These are phyloP conservation scores for Leishmania lainsoni DNA, from an alignment of 208 protist genomes.

Conservation along the genomic window DNA sequence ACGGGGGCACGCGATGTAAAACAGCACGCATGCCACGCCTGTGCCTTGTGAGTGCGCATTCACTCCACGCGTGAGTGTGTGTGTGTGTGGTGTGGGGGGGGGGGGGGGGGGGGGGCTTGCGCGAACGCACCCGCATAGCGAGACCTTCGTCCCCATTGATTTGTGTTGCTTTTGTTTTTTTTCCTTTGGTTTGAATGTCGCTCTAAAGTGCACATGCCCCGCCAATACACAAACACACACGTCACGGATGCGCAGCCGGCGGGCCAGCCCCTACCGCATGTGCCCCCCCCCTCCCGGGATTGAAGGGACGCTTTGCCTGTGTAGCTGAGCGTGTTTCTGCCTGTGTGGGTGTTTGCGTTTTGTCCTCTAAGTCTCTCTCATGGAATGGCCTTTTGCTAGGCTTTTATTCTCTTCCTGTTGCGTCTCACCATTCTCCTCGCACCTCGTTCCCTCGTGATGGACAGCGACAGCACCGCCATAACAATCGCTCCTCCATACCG, in stretches of 20 bases:
- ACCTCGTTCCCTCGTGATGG: not conserved
- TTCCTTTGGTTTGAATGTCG: not conserved
- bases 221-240: not conserved
- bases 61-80: no score
- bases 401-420: not conserved
- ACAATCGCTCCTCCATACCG: not conserved
- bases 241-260: not conserved
- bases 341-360: not conserved
- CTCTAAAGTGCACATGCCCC: not conserved
- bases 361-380: not conserved
- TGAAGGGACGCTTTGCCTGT: not conserved
- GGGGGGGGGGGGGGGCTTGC: no score
- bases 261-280: not conserved
- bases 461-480: not conserved
- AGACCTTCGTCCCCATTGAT: not conserved
- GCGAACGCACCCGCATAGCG: not conserved
- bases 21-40: not conserved
- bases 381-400: not conserved
- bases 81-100: no score
- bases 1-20: not conserved
- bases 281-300: not conserved
- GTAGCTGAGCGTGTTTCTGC: no score
- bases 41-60: not conserved
- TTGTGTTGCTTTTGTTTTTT: not conserved
- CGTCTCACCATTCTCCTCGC: not conserved